These are phyloP conservation scores for Mayamaea pseudoterrestris DNA, from an alignment of 108 stramenopile species.

Conservation along the genomic window DNA sequence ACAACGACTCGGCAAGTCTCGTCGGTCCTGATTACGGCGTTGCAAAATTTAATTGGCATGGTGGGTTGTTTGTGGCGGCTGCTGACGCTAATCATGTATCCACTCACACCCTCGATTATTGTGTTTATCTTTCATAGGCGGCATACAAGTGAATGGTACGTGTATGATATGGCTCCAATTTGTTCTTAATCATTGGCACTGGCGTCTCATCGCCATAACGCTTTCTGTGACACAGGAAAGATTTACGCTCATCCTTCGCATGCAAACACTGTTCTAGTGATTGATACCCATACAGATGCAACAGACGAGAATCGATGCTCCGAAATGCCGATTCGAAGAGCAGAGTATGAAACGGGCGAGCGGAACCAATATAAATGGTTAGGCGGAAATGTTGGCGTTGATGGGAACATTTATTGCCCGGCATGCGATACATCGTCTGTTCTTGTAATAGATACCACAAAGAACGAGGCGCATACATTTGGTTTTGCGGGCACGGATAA, in stretches of 20 bases:
- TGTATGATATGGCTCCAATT: too few relatives aligned
- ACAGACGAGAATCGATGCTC: constrained; percentile 8
- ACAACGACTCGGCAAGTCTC: constrained; percentile 34
- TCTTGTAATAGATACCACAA: constrained; percentile 27
- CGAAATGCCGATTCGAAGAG: constrained; percentile 43
- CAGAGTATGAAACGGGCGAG: constrained; percentile 27
- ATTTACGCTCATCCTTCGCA: constrained; percentile 73
- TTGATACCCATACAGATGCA: constrained; percentile 35
- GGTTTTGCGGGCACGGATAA: constrained; percentile 39
- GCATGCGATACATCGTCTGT: constrained; percentile 62
- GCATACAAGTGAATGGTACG: too few relatives aligned
- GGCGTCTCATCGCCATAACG: too few relatives aligned
- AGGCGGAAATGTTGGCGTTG: constrained; percentile 57
- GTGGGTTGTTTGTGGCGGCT: too few relatives aligned
- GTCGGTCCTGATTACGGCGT: constrained; percentile 57
- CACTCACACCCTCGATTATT: not conserved
- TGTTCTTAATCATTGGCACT: too few relatives aligned
- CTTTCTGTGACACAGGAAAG: constrained; percentile 14
- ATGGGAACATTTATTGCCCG: constrained; percentile 77
- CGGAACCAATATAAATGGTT: constrained; percentile 80
- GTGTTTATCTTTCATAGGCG: not conserved
- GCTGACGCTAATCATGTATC: too few relatives aligned
- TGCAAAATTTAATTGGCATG: constrained; percentile 73
- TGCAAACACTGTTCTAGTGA: constrained; percentile 41
- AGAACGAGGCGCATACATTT: constrained; percentile 28